Evolutionary conservation across 2,329 filamentous ascomycete genomes (phyloP).

Genomic region (Paecilomyces niveus): DNA sequence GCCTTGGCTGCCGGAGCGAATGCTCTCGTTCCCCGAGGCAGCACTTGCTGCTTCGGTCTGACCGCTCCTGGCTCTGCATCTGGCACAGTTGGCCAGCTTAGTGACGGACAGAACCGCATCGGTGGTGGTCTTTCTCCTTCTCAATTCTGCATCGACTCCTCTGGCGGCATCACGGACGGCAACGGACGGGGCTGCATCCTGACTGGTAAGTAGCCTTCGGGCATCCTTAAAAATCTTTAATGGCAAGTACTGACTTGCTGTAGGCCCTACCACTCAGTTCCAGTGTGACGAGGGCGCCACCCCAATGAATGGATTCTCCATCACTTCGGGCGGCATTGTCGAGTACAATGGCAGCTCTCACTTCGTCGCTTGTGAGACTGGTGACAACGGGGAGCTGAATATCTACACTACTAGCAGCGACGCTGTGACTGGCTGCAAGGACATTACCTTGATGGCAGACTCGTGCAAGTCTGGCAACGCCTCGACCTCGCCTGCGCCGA

Average conservation of each 20-base stretch:
- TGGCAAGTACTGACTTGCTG: conserved; percentile 10
- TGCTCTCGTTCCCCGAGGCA: conserved; percentile 32
- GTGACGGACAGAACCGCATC: conserved; percentile 56
- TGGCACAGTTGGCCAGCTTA: conserved; percentile 54
- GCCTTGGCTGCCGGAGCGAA: conserved; percentile 36
- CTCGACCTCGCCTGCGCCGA: conserved; percentile 6
- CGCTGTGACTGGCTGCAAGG: conserved; percentile 25
- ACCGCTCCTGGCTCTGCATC: conserved; percentile 42
- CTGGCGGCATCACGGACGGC: conserved; percentile 49
- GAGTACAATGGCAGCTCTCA: conserved; percentile 44
- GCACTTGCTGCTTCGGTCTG: conserved; percentile 48
- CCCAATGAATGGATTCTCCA: conserved; percentile 49
- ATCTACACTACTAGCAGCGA: conserved; percentile 31
- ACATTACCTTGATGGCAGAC: conserved; percentile 27
- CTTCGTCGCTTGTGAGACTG: conserved; percentile 57
- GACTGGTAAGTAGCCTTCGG: conserved; percentile 42
- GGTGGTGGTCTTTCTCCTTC: conserved; percentile 42
- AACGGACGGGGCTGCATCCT: conserved; percentile 56
- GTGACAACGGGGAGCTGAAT: conserved; percentile 32
- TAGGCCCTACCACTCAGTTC: conserved; percentile 51
- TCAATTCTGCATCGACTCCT: conserved; percentile 49
- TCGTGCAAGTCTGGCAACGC: conserved; percentile 20
- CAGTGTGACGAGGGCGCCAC: conserved; percentile 53
- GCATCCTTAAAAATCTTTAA: conserved; percentile 4
- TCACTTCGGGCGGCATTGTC: conserved; percentile 48